Evolutionary conservation across 2,329 filamentous ascomycete species (phyloP).

Genomic region (Proliferodiscus dingleyae): DNA sequence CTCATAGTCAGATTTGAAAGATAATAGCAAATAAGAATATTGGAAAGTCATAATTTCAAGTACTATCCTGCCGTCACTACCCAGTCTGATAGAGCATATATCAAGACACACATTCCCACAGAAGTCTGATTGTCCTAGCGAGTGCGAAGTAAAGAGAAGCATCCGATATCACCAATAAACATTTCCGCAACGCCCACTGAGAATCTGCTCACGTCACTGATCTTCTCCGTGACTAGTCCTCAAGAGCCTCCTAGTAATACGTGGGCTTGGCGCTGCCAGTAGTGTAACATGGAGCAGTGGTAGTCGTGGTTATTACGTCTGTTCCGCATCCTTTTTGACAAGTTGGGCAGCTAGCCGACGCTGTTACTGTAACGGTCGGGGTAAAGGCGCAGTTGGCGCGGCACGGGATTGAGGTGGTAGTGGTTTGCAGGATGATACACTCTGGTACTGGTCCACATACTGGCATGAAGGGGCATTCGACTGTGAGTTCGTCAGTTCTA

Average conservation of each 20-base stretch:
- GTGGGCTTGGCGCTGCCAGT: slow-evolving; percentile 2
- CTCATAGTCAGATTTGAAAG: neutral
- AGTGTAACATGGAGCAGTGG: neutral
- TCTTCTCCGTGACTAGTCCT: neutral
- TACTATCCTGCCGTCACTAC: neutral
- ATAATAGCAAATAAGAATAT: neutral
- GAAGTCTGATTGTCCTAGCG: too few relatives aligned
- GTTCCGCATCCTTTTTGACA: slow-evolving; percentile 17
- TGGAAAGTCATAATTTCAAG: neutral
- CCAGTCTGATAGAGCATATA: too few relatives aligned
- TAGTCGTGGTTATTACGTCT: slow-evolving; percentile 8
- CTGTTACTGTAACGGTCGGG: slow-evolving; percentile 19
- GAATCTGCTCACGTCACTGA: neutral
- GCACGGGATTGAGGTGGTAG: slow-evolving; percentile 12
- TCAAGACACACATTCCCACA: too few relatives aligned
- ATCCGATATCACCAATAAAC: too few relatives aligned
- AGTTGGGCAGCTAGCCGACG: slow-evolving; percentile 7
- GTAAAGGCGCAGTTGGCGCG: slow-evolving; percentile 14
- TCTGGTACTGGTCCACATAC: slow-evolving; percentile 10
- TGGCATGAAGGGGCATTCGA: slow-evolving; percentile 8
- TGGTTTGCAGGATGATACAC: slow-evolving; percentile 10
- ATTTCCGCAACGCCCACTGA: too few relatives aligned
- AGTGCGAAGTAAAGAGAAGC: too few relatives aligned
- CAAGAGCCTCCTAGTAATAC: neutral
- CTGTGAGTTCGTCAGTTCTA: slow-evolving; percentile 7